phyloP scores from a whole-genome alignment of 75 land plant genomes.

The Picea sitchensis region DNA sequence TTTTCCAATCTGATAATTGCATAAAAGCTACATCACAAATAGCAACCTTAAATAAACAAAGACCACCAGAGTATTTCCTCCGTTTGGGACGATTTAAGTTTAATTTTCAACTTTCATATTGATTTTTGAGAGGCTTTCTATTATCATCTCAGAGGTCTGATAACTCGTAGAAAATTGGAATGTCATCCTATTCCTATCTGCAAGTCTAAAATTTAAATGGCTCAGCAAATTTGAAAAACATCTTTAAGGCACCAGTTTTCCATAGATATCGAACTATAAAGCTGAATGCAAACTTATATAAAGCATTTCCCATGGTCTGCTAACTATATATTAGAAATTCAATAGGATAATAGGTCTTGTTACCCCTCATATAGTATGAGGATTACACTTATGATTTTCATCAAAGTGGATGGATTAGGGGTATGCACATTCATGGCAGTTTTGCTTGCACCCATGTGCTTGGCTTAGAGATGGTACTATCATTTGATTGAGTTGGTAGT shows the following conservation, averaged over 20 bases:
- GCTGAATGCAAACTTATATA: not conserved
- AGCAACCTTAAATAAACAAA: not conserved
- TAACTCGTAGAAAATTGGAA: not conserved
- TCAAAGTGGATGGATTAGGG: too few relatives aligned
- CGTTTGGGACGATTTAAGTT: not conserved
- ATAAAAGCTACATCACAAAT: not conserved
- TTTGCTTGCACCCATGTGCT: too few relatives aligned
- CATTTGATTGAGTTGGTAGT: too few relatives aligned
- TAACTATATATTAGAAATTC: not conserved
- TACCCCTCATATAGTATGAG: too few relatives aligned
- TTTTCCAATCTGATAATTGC: not conserved
- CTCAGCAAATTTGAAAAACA: not conserved
- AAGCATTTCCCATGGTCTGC: not conserved
- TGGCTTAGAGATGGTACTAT: too few relatives aligned
- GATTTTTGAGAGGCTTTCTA: not conserved
- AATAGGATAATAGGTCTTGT: not conserved
- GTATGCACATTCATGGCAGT: too few relatives aligned
- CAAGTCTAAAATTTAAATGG: not conserved
- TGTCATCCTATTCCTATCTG: slow-evolving; percentile 4
- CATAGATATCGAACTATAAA: not conserved
- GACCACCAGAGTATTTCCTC: not conserved
- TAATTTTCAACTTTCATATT: not conserved
- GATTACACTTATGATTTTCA: too few relatives aligned
- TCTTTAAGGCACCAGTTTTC: not conserved
- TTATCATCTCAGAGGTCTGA: not conserved